phyloP scores from a whole-genome alignment of 2,329 filamentous ascomycete species.

The Hortaea werneckii region DNA sequence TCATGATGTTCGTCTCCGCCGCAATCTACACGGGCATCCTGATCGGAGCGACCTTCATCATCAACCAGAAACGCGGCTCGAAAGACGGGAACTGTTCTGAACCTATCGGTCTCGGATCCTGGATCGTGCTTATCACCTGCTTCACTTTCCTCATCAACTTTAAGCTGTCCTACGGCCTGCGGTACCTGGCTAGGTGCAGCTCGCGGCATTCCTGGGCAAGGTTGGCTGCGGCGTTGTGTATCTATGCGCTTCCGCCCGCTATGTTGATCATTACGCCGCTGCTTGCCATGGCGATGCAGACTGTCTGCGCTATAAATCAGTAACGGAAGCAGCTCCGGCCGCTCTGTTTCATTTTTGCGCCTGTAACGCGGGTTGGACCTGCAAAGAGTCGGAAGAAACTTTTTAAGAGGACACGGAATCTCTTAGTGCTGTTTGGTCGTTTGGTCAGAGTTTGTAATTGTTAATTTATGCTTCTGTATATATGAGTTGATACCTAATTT shows the following conservation, averaged over 20 bases:
- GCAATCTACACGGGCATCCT: neutral
- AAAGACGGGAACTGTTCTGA: neutral
- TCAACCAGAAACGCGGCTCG: neutral
- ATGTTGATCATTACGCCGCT: neutral
- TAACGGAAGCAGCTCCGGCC: neutral
- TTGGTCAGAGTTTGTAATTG: too few relatives aligned
- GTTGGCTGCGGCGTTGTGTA: neutral
- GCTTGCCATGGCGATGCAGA: neutral
- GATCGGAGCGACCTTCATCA: neutral
- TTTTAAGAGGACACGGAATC: too few relatives aligned
- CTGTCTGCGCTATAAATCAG: neutral
- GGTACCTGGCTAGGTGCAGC: neutral
- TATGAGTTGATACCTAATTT: too few relatives aligned
- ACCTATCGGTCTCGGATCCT: neutral
- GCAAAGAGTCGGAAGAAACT: too few relatives aligned
- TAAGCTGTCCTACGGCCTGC: neutral
- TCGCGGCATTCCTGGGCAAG: neutral
- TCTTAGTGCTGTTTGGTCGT: too few relatives aligned
- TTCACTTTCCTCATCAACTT: neutral
- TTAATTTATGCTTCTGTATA: too few relatives aligned
- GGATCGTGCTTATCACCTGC: neutral
- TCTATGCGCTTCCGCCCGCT: neutral
- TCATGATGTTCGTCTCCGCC: neutral
- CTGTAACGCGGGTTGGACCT: too few relatives aligned
- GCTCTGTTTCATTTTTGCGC: neutral